Percentiles rank a stretch among this genome's conserved stretches.
Conservation (phyloP, 257 asterid species). For the Nicotiana knightiana region DNA sequence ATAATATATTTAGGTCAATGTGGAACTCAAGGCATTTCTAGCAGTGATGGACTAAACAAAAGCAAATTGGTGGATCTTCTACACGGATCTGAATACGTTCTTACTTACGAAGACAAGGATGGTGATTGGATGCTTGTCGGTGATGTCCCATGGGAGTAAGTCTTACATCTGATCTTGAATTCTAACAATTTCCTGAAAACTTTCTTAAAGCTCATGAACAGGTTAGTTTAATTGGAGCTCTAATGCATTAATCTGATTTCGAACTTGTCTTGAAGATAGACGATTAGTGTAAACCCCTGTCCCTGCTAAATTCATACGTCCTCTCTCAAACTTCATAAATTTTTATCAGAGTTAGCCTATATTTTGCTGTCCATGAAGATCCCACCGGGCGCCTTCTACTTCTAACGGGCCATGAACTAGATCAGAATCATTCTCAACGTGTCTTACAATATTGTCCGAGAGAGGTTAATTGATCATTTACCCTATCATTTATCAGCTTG, state of each 20-base stretch:
- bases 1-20: conserved; percentile 24
- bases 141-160: conserved; percentile 95
- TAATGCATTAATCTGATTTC: background rate
- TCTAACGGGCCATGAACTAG: background rate
- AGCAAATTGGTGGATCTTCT: conserved; percentile 65
- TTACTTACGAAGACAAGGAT: conserved; percentile 88
- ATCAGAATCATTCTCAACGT: background rate
- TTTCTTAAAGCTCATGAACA: background rate
- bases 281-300: background rate
- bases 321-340: background rate
- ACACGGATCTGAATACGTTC: conserved; percentile 78
- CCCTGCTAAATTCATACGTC: background rate
- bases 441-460: background rate
- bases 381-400: background rate
- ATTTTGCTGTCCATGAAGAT: background rate
- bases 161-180: background rate
- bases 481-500: background rate
- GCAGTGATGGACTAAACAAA: conserved; percentile 41
- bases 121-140: conserved; percentile 99
- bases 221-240: background rate
- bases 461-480: background rate
- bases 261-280: background rate
- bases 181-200: background rate
- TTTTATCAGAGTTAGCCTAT: background rate
- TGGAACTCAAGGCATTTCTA: conserved; percentile 24